Percentiles rank a stretch among this genome's conserved stretches.
These are phyloP conservation scores for Monosporascus sp. DNA, from an alignment of 2,329 filamentous ascomycete species.

Conservation along the genomic window DNA sequence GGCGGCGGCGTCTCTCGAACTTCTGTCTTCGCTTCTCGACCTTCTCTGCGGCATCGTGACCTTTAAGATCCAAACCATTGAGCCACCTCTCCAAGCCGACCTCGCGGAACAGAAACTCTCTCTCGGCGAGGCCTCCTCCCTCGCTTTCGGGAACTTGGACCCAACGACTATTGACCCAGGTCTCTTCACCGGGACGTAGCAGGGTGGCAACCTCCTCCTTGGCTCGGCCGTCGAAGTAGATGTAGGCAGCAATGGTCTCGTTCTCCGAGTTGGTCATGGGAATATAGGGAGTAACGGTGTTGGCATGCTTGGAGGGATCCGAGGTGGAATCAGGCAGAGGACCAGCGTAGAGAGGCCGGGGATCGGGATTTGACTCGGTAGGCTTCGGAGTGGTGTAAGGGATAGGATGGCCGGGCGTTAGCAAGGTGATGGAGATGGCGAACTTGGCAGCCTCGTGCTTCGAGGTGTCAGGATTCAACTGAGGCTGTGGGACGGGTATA, in stretches of 20 bases:
- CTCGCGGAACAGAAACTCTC: constrained; percentile 95
- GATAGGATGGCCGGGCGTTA: constrained; percentile 82
- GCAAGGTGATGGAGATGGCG: constrained; percentile 93
- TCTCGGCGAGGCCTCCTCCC: constrained; percentile 88
- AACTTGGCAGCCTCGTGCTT: constrained; percentile 93
- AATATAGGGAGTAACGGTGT: constrained; percentile 75
- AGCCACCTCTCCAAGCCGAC: constrained; percentile 95
- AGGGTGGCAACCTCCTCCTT: constrained; percentile 98
- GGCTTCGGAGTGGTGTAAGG: constrained; percentile 88
- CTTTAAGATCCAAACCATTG: constrained; percentile 91
- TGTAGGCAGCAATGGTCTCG: constrained; percentile 97
- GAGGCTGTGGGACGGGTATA: constrained; percentile 89
- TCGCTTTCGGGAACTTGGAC: constrained; percentile 88
- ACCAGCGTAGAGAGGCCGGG: constrained; percentile 76
- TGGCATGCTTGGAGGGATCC: constrained; percentile 41
- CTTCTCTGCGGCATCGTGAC: constrained; percentile 83
- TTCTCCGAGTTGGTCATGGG: constrained; percentile 89
- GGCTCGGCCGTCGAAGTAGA: constrained; percentile 91
- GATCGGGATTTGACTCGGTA: constrained; percentile 68
- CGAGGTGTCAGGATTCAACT: constrained; percentile 62
- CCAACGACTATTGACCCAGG: constrained; percentile 98
- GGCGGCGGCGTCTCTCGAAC: constrained; percentile 62
- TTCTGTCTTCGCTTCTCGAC: constrained; percentile 84
- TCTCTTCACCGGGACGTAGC: constrained; percentile 87
- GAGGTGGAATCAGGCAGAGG: constrained; percentile 52